Percentiles rank a stretch among this genome's conserved stretches.
Conservation (phyloP, 805 yeast genomes). For the Teunomyces cretensis region DNA sequence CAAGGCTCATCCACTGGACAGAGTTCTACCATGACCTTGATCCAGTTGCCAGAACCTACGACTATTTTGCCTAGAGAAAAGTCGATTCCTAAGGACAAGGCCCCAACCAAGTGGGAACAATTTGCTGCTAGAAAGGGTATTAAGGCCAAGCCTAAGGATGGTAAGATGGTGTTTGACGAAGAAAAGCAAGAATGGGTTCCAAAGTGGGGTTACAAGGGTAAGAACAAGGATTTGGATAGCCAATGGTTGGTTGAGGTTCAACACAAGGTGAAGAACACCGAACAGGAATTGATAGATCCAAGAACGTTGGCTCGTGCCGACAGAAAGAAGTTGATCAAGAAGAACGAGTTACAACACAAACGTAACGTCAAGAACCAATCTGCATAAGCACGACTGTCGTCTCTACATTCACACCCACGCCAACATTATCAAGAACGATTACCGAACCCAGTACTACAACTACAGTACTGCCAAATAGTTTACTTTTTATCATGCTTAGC, state of each 20-base stretch:
- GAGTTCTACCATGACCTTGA: slow-evolving; percentile 75
- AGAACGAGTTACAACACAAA: slow-evolving; percentile 82
- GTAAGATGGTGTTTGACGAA: slow-evolving; percentile 88
- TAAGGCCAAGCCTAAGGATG: slow-evolving; percentile 82
- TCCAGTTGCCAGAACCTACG: slow-evolving; percentile 80
- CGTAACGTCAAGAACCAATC: slow-evolving; percentile 57
- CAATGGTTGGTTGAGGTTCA: slow-evolving; percentile 98
- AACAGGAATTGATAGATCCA: slow-evolving; percentile 76
- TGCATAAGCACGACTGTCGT: slow-evolving; percentile 1
- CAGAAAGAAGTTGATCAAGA: slow-evolving; percentile 80
- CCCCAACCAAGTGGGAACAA: slow-evolving; percentile 93
- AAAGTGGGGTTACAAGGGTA: slow-evolving; percentile 97
- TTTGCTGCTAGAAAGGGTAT: slow-evolving; percentile 97
- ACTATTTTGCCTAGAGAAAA: slow-evolving; percentile 92
- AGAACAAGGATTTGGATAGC: slow-evolving; percentile 78
- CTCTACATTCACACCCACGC: not conserved
- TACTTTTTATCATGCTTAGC: not conserved
- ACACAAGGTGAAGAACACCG: slow-evolving; percentile 56
- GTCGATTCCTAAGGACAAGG: slow-evolving; percentile 88
- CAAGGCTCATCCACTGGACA: slow-evolving; percentile 58
- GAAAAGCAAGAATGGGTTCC: slow-evolving; percentile 93
- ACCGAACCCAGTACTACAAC: not conserved
- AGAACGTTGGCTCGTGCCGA: slow-evolving; percentile 78
- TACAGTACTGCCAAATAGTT: not conserved
- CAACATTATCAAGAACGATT: not conserved